phyloP scores from a whole-genome alignment of 108 stramenopile species.

The Cylindrotheca closterium region DNA sequence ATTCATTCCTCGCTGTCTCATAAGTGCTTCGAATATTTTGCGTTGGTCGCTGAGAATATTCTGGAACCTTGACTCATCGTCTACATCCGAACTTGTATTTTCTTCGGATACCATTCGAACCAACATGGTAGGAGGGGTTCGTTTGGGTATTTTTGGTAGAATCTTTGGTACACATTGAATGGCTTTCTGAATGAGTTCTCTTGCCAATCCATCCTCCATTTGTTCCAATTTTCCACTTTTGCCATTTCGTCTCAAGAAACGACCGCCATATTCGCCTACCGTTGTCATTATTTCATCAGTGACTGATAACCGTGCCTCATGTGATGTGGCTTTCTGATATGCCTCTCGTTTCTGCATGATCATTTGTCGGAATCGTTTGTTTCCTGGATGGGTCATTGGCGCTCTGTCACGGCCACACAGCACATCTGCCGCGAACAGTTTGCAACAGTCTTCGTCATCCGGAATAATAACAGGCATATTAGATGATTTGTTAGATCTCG shows the following conservation, averaged over 20 bases:
- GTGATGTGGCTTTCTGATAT: constrained; percentile 14
- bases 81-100: too few species aligned
- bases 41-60: too few species aligned
- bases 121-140: too few species aligned
- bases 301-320: constrained; percentile 11
- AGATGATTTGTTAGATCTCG: not conserved
- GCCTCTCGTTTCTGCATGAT: constrained; percentile 4
- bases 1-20: too few species aligned
- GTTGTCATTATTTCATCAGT: constrained; percentile 10
- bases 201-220: constrained; percentile 17
- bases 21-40: too few species aligned
- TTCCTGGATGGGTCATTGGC: not conserved
- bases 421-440: not conserved
- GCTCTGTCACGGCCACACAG: not conserved
- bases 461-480: not conserved
- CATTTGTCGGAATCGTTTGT: not conserved
- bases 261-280: constrained; percentile 10
- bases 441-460: not conserved
- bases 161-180: too few species aligned
- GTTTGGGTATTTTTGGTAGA: too few species aligned
- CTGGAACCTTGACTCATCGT: too few species aligned
- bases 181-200: too few species aligned
- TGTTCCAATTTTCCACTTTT: constrained; percentile 14
- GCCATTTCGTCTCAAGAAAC: constrained; percentile 25
- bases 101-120: too few species aligned